A percentile compares a stretch with the other conserved stretches of the same genome.
phyloP scores from a whole-genome alignment of 768 basidiomycete genomes.

The Tricholomella constricta region DNA sequence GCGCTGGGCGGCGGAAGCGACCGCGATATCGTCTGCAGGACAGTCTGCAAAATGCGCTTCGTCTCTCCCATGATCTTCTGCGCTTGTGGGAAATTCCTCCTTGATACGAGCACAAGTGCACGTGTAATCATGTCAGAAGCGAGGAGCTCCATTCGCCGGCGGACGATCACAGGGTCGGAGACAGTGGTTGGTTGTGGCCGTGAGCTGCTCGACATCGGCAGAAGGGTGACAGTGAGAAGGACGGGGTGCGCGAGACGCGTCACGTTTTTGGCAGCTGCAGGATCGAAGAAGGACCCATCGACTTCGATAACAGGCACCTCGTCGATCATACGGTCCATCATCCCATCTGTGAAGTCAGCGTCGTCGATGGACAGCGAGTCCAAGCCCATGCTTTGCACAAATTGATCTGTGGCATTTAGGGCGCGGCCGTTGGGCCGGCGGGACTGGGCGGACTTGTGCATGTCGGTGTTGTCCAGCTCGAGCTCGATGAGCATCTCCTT shows the following conservation, averaged over 20 bases:
- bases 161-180: constrained; percentile 88
- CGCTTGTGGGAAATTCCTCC: constrained; percentile 89
- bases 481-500: constrained; percentile 98
- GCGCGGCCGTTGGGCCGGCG: constrained; percentile 33
- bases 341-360: constrained; percentile 78
- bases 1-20: constrained; percentile 59
- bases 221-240: constrained; percentile 89
- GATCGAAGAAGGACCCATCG: constrained; percentile 94
- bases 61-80: constrained; percentile 90
- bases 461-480: constrained; percentile 82
- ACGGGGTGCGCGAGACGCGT: constrained; percentile 91
- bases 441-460: constrained; percentile 38
- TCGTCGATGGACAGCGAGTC: constrained; percentile 76
- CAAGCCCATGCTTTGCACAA: constrained; percentile 83
- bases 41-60: constrained; percentile 88
- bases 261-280: constrained; percentile 78
- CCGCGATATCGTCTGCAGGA: constrained; percentile 82
- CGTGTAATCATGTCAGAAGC: constrained; percentile 98
- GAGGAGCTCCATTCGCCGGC: constrained; percentile 94
- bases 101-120: constrained; percentile 86
- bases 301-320: constrained; percentile 97
- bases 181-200: constrained; percentile 45
- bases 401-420: constrained; percentile 85
- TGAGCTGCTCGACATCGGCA: constrained; percentile 52
- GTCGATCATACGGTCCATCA: constrained; percentile 97